A percentile compares a stretch with the other conserved stretches of the same genome.
These are phyloP conservation scores for Phytophthora ohioensis DNA, from an alignment of 352 stramenopile species.

Conservation along the genomic window DNA sequence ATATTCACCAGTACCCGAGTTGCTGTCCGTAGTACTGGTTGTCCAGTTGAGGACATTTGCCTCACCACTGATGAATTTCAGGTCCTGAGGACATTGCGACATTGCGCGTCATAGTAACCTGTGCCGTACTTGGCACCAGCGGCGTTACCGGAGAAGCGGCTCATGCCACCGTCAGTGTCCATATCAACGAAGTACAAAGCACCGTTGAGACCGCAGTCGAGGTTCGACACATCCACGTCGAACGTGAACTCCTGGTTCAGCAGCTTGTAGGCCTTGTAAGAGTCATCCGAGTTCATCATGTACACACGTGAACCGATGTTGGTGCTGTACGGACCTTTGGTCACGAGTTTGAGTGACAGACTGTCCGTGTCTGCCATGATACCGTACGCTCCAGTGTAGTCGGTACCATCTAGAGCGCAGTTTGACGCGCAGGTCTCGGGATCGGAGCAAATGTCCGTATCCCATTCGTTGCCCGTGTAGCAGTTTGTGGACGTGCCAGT, in stretches of 20 bases:
- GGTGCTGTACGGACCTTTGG: constrained; percentile 53
- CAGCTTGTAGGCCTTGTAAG: constrained; percentile 64
- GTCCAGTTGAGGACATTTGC: constrained; percentile 70
- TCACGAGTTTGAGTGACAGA: constrained; percentile 59
- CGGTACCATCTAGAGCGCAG: constrained; percentile 59
- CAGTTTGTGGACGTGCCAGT: constrained; percentile 59
- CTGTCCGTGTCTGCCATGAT: constrained; percentile 38
- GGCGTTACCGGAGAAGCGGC: constrained; percentile 20
- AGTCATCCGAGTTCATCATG: constrained; percentile 42
- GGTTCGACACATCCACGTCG: constrained; percentile 63
- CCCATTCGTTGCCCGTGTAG: constrained; percentile 61
- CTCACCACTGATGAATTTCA: constrained; percentile 77
- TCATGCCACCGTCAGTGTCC: constrained; percentile 58
- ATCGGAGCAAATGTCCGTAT: constrained; percentile 52
- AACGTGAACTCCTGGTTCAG: constrained; percentile 75
- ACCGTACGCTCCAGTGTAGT: constrained; percentile 66
- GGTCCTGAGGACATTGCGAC: constrained; percentile 65
- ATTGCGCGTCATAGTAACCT: constrained; percentile 69
- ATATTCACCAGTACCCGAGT: constrained; percentile 52
- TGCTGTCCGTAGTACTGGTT: constrained; percentile 37
- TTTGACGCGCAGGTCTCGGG: constrained; percentile 50
- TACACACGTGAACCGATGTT: constrained; percentile 71
- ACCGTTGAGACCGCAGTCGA: constrained; percentile 65
- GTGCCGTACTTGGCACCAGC: constrained; percentile 40
- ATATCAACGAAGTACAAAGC: constrained; percentile 78